A percentile compares a stretch with the other conserved stretches of the same genome.
phyloP scores from a whole-genome alignment of 164 flowering plant species.

The Santalum album region DNA sequence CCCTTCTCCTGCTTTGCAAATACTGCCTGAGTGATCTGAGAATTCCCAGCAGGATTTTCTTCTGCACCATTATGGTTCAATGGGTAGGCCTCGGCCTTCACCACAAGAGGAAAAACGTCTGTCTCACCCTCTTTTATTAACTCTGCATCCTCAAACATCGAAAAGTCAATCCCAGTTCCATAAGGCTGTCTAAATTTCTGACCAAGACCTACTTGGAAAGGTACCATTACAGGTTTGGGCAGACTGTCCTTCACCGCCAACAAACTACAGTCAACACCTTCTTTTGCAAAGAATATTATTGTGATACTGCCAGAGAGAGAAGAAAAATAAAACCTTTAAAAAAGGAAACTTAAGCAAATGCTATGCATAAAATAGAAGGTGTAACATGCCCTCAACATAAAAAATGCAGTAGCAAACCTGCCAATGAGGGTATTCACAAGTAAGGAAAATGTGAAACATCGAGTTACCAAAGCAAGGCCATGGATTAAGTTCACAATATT shows the following conservation, averaged over 20 bases:
- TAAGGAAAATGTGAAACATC: too few relatives aligned
- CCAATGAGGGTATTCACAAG: too few relatives aligned
- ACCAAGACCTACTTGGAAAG: neutral
- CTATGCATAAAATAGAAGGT: too few relatives aligned
- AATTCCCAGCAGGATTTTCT: slow-evolving; percentile 7
- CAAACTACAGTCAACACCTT: neutral
- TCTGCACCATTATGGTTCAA: neutral
- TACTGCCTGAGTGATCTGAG: slow-evolving; percentile 56
- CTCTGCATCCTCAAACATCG: neutral
- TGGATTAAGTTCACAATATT: too few relatives aligned
- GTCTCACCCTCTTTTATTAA: neutral
- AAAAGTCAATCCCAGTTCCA: neutral
- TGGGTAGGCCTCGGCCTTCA: slow-evolving; percentile 17
- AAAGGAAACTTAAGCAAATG: too few relatives aligned
- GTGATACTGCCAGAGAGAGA: neutral
- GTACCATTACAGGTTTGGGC: neutral
- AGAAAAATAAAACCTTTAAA: too few relatives aligned
- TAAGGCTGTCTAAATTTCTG: neutral
- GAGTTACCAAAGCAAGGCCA: too few relatives aligned
- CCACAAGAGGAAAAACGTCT: slow-evolving; percentile 17
- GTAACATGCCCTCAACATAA: too few relatives aligned
- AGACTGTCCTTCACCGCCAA: neutral
- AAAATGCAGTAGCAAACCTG: too few relatives aligned
- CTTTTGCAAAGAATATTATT: neutral
- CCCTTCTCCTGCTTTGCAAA: slow-evolving; percentile 76